These are phyloP conservation scores for Pseudocercospora crystallina DNA, from an alignment of 2,329 filamentous ascomycete genomes.

Conservation along the genomic window DNA sequence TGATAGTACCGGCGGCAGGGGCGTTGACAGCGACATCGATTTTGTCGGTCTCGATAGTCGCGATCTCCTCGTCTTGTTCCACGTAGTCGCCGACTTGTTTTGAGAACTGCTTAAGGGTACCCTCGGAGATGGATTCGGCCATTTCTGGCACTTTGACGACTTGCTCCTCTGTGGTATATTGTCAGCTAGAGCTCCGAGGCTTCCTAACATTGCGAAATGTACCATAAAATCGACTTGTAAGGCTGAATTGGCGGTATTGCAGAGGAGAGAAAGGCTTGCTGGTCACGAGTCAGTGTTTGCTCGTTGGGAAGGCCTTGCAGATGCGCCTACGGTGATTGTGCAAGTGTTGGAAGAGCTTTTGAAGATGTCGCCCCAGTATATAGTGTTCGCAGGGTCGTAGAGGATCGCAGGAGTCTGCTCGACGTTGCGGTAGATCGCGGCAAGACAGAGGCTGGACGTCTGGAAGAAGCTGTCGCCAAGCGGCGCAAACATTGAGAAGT, in stretches of 20 bases:
- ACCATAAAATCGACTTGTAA: slow-evolving; percentile 37
- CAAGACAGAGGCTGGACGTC: slow-evolving; percentile 29
- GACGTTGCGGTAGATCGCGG: slow-evolving; percentile 28
- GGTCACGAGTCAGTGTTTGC: slow-evolving; percentile 22
- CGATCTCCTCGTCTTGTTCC: slow-evolving; percentile 94
- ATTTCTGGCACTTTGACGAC: slow-evolving; percentile 94
- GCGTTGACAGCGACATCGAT: slow-evolving; percentile 98
- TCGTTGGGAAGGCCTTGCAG: not conserved
- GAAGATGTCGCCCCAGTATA: slow-evolving; percentile 22
- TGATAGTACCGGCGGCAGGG: slow-evolving; percentile 84
- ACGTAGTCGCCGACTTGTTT: slow-evolving; percentile 94
- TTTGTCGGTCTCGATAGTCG: slow-evolving; percentile 99
- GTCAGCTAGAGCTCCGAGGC: slow-evolving; percentile 12
- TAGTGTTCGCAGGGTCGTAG: slow-evolving; percentile 24
- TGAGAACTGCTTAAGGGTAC: slow-evolving; percentile 91
- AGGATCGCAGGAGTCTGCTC: slow-evolving; percentile 25
- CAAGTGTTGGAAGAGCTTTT: slow-evolving; percentile 19
- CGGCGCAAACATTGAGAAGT: slow-evolving; percentile 41
- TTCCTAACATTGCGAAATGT: not conserved
- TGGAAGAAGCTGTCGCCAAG: slow-evolving; percentile 28
- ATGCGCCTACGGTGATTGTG: slow-evolving; percentile 23
- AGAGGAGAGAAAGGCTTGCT: slow-evolving; percentile 30
- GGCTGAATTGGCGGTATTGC: slow-evolving; percentile 35
- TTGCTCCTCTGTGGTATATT: slow-evolving; percentile 61
- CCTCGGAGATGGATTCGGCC: slow-evolving; percentile 98